Evolutionary conservation across 2,329 filamentous ascomycete species (phyloP).

Genomic region (Raffaelea ambrosiae): DNA sequence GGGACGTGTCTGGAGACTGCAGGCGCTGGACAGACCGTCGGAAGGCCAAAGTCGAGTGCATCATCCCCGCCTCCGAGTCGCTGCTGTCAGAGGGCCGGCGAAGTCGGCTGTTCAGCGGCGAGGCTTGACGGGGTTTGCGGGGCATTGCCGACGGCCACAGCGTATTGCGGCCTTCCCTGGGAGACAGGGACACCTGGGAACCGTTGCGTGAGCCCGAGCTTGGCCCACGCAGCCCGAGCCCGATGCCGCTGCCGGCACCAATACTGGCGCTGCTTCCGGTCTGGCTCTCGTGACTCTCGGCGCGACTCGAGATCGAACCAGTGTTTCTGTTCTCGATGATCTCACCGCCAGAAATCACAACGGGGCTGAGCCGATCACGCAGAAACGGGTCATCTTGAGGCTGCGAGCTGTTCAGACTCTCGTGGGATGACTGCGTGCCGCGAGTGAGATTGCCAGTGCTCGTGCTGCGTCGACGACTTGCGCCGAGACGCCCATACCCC

Average conservation of each 20-base stretch:
- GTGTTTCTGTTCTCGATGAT: conserved; percentile 52
- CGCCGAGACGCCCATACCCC: conserved; percentile 62
- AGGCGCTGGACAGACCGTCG: conserved; percentile 47
- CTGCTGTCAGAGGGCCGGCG: conserved; percentile 45
- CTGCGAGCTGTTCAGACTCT: conserved; percentile 36
- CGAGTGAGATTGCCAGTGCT: conserved; percentile 41
- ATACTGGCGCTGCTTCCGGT: neutral
- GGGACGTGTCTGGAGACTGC: conserved; percentile 30
- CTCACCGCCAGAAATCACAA: conserved; percentile 57
- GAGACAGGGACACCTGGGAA: conserved; percentile 31
- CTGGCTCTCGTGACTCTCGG: conserved; percentile 41
- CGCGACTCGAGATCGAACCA: conserved; percentile 37
- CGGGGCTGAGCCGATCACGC: conserved; percentile 53
- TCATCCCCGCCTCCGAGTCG: conserved; percentile 39
- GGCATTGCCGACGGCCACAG: conserved; percentile 48
- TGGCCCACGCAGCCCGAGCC: conserved; percentile 25
- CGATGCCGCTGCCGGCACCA: too few species aligned
- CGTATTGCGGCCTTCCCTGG: conserved; percentile 32
- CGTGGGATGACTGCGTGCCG: conserved; percentile 38
- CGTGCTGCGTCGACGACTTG: conserved; percentile 53
- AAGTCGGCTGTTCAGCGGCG: conserved; percentile 22
- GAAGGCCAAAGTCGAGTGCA: conserved; percentile 45
- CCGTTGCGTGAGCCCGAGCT: conserved; percentile 32
- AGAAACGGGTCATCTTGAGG: conserved; percentile 46
- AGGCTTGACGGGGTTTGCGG: conserved; percentile 18